A percentile compares a stretch with the other conserved stretches of the same genome.
Conservation (phyloP, 164 flowering plant species). For the Magnolia sinica region DNA sequence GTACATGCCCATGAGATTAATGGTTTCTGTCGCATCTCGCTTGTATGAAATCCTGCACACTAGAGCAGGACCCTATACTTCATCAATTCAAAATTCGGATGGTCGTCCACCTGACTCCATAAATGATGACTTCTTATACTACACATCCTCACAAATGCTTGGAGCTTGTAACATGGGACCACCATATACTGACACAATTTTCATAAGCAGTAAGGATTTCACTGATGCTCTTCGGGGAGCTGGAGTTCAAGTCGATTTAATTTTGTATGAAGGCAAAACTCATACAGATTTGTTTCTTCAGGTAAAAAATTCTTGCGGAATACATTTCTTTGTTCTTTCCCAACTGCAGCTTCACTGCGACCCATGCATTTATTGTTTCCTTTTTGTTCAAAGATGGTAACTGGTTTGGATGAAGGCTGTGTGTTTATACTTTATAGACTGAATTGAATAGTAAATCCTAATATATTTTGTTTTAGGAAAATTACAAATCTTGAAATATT, state of each 20-base stretch:
- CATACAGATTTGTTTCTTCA: slow-evolving; percentile 95
- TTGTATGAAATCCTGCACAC: too few species aligned
- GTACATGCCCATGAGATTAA: too few species aligned
- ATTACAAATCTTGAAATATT: too few species aligned
- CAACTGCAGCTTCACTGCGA: neutral
- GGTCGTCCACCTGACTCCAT: too few species aligned
- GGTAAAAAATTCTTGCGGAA: slow-evolving; percentile 32
- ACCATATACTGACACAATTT: neutral
- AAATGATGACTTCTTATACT: neutral
- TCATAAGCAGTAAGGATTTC: slow-evolving; percentile 59
- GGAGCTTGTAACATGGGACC: neutral
- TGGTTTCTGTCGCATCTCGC: too few species aligned
- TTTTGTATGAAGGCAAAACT: slow-evolving; percentile 76
- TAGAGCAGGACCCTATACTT: too few species aligned
- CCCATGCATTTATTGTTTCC: neutral
- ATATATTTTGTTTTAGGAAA: too few species aligned
- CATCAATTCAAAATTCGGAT: too few species aligned
- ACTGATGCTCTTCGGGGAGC: slow-evolving; percentile 50
- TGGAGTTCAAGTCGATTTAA: slow-evolving; percentile 65
- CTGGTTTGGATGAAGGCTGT: neutral
- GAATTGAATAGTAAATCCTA: too few species aligned
- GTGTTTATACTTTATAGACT: too few species aligned
- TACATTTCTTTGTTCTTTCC: neutral
- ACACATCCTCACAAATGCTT: neutral
- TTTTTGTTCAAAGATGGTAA: neutral